These are phyloP conservation scores for Aureobasidium sp. DNA, from an alignment of 2,329 filamentous ascomycete species.

Conservation along the genomic window DNA sequence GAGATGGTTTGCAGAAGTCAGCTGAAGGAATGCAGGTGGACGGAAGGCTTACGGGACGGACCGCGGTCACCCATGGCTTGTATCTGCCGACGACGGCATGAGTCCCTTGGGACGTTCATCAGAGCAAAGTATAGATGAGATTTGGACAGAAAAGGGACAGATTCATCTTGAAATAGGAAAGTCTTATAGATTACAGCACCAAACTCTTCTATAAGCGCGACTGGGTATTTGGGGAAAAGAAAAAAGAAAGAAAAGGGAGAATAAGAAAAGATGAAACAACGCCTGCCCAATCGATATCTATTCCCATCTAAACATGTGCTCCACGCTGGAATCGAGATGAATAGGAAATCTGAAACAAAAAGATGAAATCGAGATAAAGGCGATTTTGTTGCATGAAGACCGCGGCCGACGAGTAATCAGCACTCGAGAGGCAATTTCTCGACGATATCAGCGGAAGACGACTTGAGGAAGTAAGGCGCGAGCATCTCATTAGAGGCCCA, in stretches of 20 bases:
- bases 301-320: background rate
- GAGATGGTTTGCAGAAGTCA: background rate
- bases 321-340: background rate
- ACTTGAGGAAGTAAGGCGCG: slow-evolving; percentile 10
- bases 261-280: background rate
- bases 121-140: background rate
- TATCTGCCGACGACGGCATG: background rate
- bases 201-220: background rate
- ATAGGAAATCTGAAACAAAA: background rate
- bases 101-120: background rate
- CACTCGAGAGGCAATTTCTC: slow-evolving; percentile 7
- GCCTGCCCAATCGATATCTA: background rate
- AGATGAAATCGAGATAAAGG: background rate
- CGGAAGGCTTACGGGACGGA: background rate
- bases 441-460: background rate
- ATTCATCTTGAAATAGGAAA: background rate
- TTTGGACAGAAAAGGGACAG: background rate
- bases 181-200: background rate
- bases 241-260: background rate
- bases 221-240: background rate
- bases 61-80: background rate
- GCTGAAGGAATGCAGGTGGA: background rate
- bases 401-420: background rate
- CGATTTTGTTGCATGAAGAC: background rate
- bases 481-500: slow-evolving; percentile 12